These are phyloP conservation scores for Chaetomiaceae sp. DNA, from an alignment of 2,329 filamentous ascomycete genomes.

Conservation along the genomic window DNA sequence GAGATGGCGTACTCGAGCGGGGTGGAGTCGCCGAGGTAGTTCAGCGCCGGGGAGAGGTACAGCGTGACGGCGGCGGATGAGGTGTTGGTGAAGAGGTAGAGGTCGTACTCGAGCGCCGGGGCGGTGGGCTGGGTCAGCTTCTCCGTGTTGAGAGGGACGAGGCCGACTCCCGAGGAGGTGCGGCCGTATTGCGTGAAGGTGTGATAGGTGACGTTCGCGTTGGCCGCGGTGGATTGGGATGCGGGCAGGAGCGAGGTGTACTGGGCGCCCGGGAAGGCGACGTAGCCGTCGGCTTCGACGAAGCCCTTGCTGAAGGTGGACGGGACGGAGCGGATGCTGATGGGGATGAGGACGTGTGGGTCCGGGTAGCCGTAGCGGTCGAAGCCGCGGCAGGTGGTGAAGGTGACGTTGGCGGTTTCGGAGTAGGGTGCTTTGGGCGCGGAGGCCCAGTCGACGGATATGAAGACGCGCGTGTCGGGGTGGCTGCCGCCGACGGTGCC, in stretches of 20 bases:
- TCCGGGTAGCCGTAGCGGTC: conserved; percentile 36
- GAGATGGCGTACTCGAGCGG: conserved; percentile 47
- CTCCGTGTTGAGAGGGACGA: conserved; percentile 46
- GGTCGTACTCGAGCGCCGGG: conserved; percentile 53
- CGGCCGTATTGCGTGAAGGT: conserved; percentile 51
- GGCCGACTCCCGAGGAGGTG: conserved; percentile 51
- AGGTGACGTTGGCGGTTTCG: conserved; percentile 45
- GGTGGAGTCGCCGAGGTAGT: conserved; percentile 44
- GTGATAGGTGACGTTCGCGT: conserved; percentile 35
- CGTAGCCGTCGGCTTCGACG: conserved; percentile 53
- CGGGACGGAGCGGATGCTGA: conserved; percentile 44
- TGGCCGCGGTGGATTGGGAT: conserved; percentile 22
- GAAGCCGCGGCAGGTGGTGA: conserved; percentile 42
- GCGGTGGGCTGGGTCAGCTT: conserved; percentile 43
- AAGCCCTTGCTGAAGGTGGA: conserved; percentile 51
- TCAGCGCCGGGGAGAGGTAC: conserved; percentile 47
- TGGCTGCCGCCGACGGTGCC: conserved; percentile 45
- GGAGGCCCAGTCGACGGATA: conserved; percentile 51
- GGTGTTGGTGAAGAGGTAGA: conserved; percentile 53
- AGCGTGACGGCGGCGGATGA: conserved; percentile 41
- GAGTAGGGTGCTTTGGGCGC: conserved; percentile 31
- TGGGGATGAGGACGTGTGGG: conserved; percentile 48
- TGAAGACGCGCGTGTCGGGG: conserved; percentile 46
- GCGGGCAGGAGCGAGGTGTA: conserved; percentile 37
- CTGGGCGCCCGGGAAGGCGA: conserved; percentile 50